phyloP scores from a whole-genome alignment of 2,329 filamentous ascomycete species.

The Phialophora expanda region DNA sequence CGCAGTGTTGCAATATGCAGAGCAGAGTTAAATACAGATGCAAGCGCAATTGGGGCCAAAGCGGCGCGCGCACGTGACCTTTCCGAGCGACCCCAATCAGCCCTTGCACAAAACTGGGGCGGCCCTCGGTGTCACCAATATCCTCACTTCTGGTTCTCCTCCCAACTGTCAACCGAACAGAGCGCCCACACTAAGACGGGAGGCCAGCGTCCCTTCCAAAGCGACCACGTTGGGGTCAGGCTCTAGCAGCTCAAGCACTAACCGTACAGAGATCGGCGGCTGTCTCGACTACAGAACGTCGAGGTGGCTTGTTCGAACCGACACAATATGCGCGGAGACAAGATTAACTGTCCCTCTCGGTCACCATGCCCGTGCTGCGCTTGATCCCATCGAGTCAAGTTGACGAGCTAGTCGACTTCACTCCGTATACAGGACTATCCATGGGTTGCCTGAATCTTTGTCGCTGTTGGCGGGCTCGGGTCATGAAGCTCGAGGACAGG shows the following conservation, averaged over 20 bases:
- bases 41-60: not conserved
- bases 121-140: not conserved
- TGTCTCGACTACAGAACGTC: not conserved
- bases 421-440: not conserved
- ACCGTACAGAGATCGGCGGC: not conserved
- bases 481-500: not conserved
- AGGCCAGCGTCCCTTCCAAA: not conserved
- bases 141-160: not conserved
- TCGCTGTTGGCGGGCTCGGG: not conserved
- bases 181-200: not conserved
- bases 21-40: not conserved
- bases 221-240: not conserved
- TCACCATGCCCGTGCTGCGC: not conserved
- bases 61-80: not conserved
- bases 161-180: not conserved
- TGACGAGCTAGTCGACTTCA: not conserved
- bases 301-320: not conserved
- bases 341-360: not conserved
- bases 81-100: slow-evolving; percentile 3
- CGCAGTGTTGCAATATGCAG: not conserved
- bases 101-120: not conserved
- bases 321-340: not conserved
- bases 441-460: not conserved
- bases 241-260: not conserved
- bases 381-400: not conserved